Evolutionary conservation across 768 basidiomycete species (phyloP), one percentile per base, ranked within the genome.

Genomic region (Epithele typhae): DNA sequence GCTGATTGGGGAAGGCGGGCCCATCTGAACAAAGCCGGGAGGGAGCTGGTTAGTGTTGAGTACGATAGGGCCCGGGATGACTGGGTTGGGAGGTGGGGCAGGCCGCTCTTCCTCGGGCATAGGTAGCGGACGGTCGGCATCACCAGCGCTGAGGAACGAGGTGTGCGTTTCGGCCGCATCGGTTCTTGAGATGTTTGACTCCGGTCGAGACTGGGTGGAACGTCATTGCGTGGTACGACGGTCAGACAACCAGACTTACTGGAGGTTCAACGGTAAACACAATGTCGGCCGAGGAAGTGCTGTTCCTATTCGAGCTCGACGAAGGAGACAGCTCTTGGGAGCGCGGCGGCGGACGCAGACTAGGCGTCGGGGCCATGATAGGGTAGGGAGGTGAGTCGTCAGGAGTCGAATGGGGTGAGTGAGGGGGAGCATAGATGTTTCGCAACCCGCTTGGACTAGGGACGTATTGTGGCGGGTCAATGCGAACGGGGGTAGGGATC

Each of bases 91-190:
- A 8, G 50, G 21, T 25, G 59, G 40, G 9, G 42, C 50, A 2
- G 41, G 40, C 8, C 69, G 62, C n/a, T 67, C 34, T 8, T 36
- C 35, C 18, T 36, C 35, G 6, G 17, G 7, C 0, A 63, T 63
- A n/a, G 51, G 45, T 5, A 53, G 44, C 2, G 55, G 55, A 14
- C 49, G 66, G 25, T 68, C 67, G 3, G 70, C 71, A 36, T 72
- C 71, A 4, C 64, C 68, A 35, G 69, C 67, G 41, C 68, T 71
- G n/a, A 72, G 54, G 43, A 68, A 54, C 32, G 60, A 59, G 23
- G 59, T 59, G 2, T 58, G 52, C 14, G 64, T 52, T 3, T 37
- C 45, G 8, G 60, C 59, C 4, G 56, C 60, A 32, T 38, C 38
- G 6, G 35, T 22, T 1, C 52, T 42, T 11, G 70, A 71, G 5